These are phyloP conservation scores for Amylostereum chailletii DNA, from an alignment of 1,284 basidiomycete species.

Conservation along the genomic window DNA sequence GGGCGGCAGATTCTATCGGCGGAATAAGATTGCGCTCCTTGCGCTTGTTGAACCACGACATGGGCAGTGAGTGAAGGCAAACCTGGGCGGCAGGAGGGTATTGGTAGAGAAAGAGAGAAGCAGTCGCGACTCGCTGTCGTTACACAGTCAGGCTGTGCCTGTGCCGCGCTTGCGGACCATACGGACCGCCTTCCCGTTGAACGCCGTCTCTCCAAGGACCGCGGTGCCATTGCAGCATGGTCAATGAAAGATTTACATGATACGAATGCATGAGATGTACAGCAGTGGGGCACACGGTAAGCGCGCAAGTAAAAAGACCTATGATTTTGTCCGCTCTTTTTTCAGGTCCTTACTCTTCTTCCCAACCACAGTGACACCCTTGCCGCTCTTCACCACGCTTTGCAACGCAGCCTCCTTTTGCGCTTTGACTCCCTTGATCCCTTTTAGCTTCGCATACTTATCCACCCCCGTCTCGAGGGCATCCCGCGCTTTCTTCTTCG, in stretches of 20 bases:
- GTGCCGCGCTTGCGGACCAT: too few species aligned
- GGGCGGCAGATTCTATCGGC: constrained; percentile 34
- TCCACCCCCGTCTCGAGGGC: constrained; percentile 61
- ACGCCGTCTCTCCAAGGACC: too few species aligned
- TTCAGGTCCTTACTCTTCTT: constrained; percentile 45
- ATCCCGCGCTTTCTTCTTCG: constrained; percentile 64
- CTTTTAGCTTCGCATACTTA: constrained; percentile 48
- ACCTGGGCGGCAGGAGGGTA: not conserved
- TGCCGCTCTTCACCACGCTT: constrained; percentile 75
- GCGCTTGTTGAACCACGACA: constrained; percentile 68
- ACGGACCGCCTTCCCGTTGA: too few species aligned
- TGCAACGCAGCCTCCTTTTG: constrained; percentile 79
- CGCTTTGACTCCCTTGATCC: constrained; percentile 48
- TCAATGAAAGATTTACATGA: too few species aligned
- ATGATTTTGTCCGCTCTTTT: constrained; percentile 21
- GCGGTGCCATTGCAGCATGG: too few species aligned
- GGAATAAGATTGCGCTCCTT: constrained; percentile 69
- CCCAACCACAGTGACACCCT: constrained; percentile 82
- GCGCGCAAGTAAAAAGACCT: not conserved
- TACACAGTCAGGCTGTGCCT: too few species aligned
- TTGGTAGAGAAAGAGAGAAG: not conserved
- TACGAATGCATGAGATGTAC: too few species aligned
- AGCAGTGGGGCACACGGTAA: too few species aligned
- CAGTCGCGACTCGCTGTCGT: too few species aligned
- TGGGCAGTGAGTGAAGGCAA: constrained; percentile 20